These are phyloP conservation scores for Monosporascus cannonballus DNA, from an alignment of 2,329 filamentous ascomycete genomes.

Conservation along the genomic window DNA sequence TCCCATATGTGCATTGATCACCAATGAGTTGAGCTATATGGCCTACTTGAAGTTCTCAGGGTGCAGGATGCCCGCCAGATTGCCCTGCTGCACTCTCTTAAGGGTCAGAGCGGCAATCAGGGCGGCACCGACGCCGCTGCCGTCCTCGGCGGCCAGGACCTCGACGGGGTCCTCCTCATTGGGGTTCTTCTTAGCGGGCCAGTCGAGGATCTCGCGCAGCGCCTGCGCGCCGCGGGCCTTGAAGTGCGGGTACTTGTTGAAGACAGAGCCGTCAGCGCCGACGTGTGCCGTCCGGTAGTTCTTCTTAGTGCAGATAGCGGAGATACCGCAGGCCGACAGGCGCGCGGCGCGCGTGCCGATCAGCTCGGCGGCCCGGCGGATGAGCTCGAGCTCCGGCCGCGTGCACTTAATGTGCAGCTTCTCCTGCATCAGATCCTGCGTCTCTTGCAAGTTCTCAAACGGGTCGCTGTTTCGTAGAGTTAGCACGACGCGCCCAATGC, in stretches of 20 bases:
- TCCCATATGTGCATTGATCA: background rate
- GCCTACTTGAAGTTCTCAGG: conserved; percentile 53
- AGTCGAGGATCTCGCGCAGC: conserved; percentile 91
- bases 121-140: conserved; percentile 92
- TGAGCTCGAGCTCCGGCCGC: conserved; percentile 77
- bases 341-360: conserved; percentile 93
- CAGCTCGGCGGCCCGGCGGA: conserved; percentile 82
- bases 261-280: conserved; percentile 92
- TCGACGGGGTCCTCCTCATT: conserved; percentile 82
- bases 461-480: conserved; percentile 58
- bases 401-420: conserved; percentile 67
- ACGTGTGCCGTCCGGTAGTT: conserved; percentile 82
- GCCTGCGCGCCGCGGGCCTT: conserved; percentile 86
- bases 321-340: conserved; percentile 88
- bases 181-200: conserved; percentile 63
- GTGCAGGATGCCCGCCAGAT: conserved; percentile 58
- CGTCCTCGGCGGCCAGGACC: conserved; percentile 87
- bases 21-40: conserved; percentile 1
- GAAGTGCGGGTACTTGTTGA: conserved; percentile 99
- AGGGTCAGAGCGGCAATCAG: conserved; percentile 75
- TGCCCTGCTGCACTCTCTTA: conserved; percentile 58
- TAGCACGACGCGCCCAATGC: conserved; percentile 7
- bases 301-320: conserved; percentile 97
- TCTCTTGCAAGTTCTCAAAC: conserved; percentile 91
- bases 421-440: conserved; percentile 71